Evolutionary conservation across 208 protist species (phyloP), one percentile per base, ranked within the genome.

Genomic region (Wallacemonas sp.): DNA sequence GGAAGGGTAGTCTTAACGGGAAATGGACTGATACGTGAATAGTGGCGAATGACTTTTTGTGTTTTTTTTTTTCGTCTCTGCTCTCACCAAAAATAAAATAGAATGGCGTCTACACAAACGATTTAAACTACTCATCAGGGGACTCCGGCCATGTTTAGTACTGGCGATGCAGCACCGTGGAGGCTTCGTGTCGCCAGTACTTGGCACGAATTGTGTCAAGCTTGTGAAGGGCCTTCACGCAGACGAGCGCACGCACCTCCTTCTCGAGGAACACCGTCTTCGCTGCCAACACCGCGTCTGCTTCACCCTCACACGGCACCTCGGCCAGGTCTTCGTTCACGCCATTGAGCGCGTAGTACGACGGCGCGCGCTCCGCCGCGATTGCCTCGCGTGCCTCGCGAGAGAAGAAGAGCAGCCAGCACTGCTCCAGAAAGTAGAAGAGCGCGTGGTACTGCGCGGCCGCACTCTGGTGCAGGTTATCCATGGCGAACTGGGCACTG

Each of bases 131-230:
- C n/a, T n/a, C n/a, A n/a, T n/a, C n/a, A n/a, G n/a, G n/a, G n/a
- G n/a, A n/a, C n/a, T n/a, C n/a, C n/a, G n/a, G n/a, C n/a, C n/a
- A n/a, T n/a, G n/a, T n/a, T 46, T 59, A 62, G 65, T 94, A 94
- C 20, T 81, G 38, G 12, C 89, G 79, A 28, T 81, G 76, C 45
- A 94, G 73, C 36, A 91, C 61, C 11, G 63, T 55, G 26, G 66
- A 75, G 2, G 77, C 77, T 26, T 90, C 84, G 50, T 80, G 16
- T 33, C 79, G 82, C 89, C 89, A 95, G 61, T 91, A 91, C 71
- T 91, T 95, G 25, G 59, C 61, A 3, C 89, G 81, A 20, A 95
- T 86, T 2, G 63, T 20, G 44, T 95, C 89, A 5, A 76, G 44
- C 14, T 65, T 23, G 8, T 70, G 61, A 28, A 95, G 80, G 50